Base-by-base conservation (phyloP, 1,139 yeast genomes). In the Scheffersomyces cryptocercus region DNA sequence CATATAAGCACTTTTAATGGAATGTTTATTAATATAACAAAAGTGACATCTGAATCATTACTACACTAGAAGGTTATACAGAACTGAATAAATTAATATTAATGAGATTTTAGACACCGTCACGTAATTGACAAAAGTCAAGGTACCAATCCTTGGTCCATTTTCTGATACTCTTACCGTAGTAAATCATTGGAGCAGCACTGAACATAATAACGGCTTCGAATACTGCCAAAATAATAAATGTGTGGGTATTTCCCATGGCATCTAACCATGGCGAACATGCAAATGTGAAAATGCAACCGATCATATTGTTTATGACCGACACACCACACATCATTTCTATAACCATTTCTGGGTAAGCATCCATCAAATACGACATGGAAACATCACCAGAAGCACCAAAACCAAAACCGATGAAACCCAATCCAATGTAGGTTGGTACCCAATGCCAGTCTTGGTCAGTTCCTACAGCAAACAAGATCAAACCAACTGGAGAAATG, bases 291-390 rank as follows among this genome's bases (percentile, higher is more conserved):
- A 70, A 70, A 6, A 68, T 55, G 43, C 74, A 69, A 3, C 74
- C 74, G 37, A 68, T 55, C 40, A 64, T 46, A 46, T 70, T 70
- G 50, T 67, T 67, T 37, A 70, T 66, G 20, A 70, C 63, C 1
- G 73, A 56, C 4, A 68, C 73, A 3, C 68, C 70, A 34, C 66
- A 67, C 61, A 70, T 59, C 51, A 67, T 64, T 49, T 70, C 75
- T 16, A 69, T 56, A 26, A 68, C 68, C 58, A 69, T 56, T 33
- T 70, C 71, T 4, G 71, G 71, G 46, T 70, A 70, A 0, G 74
- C 68, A 46, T 68, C 73, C 63, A 70, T 67, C 37, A 70, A 61
- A 42, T 70, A 69, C 6, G 68, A 54, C 73, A 70, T 64, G 33
- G 72, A 59, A 8, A 68, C 60, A 47, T 69, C 73, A 37, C 72